Percentiles rank a stretch among this genome's conserved stretches.
Conservation (phyloP, 257 asterid genomes). For the Rhazya stricta region DNA sequence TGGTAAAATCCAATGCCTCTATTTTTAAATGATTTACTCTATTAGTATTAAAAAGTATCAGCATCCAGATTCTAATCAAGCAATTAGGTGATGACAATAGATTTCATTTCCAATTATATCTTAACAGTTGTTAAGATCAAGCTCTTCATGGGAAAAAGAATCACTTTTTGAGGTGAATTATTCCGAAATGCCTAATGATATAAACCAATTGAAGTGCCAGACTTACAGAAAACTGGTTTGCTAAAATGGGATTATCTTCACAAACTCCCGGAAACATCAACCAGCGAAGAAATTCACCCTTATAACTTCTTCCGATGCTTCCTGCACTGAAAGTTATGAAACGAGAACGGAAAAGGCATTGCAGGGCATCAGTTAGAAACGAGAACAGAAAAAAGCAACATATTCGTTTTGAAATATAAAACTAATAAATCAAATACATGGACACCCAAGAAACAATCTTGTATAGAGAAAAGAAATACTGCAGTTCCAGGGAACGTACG, state of each 20-base stretch:
- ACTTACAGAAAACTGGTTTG: slow-evolving; percentile 93
- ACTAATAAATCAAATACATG: neutral
- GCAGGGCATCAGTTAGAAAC: neutral
- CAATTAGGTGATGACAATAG: no score
- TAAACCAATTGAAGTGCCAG: neutral
- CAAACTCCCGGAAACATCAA: slow-evolving; percentile 79
- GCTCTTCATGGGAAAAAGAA: neutral
- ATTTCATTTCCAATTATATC: no score
- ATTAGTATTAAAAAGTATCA: no score
- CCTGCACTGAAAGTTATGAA: slow-evolving; percentile 68
- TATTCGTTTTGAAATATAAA: neutral
- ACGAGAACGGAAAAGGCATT: no score
- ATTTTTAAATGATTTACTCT: no score
- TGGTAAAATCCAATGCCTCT: no score
- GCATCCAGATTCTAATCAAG: no score
- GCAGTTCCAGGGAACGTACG: neutral
- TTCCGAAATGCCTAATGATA: neutral
- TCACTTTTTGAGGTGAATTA: neutral
- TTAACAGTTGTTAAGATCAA: neutral
- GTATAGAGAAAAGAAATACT: neutral
- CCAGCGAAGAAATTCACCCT: slow-evolving; percentile 88
- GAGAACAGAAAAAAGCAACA: neutral
- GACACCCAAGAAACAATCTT: neutral
- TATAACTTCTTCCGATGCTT: slow-evolving; percentile 92
- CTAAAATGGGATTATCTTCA: slow-evolving; percentile 78